Conservation (phyloP, 371 early-diverging fungal genomes). For the Parasitella parasitica region DNA sequence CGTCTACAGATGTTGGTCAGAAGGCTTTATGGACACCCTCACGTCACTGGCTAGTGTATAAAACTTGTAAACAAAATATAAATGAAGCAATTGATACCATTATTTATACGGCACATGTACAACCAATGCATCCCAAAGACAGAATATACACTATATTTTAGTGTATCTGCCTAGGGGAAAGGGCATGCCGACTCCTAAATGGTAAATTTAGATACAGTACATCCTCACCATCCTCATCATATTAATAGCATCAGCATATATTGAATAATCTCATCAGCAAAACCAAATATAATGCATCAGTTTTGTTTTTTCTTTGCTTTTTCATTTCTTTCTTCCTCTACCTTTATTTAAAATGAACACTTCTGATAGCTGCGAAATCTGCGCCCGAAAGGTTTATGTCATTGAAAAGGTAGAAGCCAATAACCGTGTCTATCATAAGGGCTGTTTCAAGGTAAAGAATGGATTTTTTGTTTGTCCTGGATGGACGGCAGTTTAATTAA, state of each 20-base stretch:
- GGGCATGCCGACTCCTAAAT: neutral
- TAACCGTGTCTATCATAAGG: slow-evolving; percentile 55
- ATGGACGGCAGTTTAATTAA: neutral
- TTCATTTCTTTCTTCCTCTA: neutral
- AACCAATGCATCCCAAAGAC: neutral
- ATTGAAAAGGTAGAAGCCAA: slow-evolving; percentile 66
- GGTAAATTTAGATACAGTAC: neutral
- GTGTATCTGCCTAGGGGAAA: neutral
- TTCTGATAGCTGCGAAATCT: slow-evolving; percentile 42
- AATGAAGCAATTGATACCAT: neutral
- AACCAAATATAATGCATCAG: neutral
- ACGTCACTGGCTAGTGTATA: neutral
- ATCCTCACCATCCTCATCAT: too few species aligned
- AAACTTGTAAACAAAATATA: neutral
- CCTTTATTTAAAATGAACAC: slow-evolving; percentile 1
- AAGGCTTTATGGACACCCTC: neutral
- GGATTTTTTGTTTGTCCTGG: too few species aligned
- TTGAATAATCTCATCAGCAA: too few species aligned
- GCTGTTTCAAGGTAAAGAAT: slow-evolving; percentile 59
- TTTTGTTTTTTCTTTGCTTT: neutral
- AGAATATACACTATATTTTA: neutral
- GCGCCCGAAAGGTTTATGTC: slow-evolving; percentile 58
- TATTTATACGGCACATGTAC: neutral
- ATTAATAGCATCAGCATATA: neutral
- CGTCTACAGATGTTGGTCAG: neutral